A percentile compares a stretch with the other conserved stretches of the same genome.
Evolutionary conservation across 2,329 filamentous ascomycete species (phyloP).

Genomic region (Aspergillus fructus): DNA sequence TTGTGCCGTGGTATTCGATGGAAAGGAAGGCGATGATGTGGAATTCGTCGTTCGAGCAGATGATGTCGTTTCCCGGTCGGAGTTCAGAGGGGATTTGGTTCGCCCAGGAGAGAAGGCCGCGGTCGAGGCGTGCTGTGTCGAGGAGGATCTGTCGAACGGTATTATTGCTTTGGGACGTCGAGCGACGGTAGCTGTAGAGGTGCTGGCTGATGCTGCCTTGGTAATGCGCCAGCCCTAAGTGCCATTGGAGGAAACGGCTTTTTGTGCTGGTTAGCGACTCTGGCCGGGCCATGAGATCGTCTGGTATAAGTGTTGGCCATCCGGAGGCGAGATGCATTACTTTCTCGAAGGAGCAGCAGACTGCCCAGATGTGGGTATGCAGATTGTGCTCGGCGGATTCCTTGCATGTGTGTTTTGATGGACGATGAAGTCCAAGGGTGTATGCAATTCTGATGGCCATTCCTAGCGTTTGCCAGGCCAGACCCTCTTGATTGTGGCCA

Average conservation of each 20-base stretch:
- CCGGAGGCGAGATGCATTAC: slow-evolving; percentile 16
- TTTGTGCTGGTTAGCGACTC: neutral
- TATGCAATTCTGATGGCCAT: slow-evolving; percentile 17
- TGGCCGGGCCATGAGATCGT: slow-evolving; percentile 4
- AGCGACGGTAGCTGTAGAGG: slow-evolving; percentile 9
- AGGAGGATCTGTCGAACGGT: slow-evolving; percentile 14
- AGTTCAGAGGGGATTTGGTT: slow-evolving; percentile 9
- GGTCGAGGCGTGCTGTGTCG: slow-evolving; percentile 16
- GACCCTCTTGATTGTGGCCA: slow-evolving; percentile 13
- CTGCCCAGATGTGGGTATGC: slow-evolving; percentile 8
- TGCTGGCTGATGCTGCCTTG: slow-evolving; percentile 17
- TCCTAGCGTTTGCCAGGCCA: slow-evolving; percentile 17
- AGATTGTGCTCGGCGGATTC: neutral
- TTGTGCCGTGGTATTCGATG: slow-evolving; percentile 14
- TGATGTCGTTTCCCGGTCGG: slow-evolving; percentile 14
- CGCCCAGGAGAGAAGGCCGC: slow-evolving; percentile 8
- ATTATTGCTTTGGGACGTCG: no score
- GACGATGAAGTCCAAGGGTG: slow-evolving; percentile 14
- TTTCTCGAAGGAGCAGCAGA: slow-evolving; percentile 15
- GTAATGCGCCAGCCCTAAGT: slow-evolving; percentile 11
- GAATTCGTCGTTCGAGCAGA: slow-evolving; percentile 6
- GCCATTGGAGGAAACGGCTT: slow-evolving; percentile 10
- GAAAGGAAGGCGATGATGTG: slow-evolving; percentile 12
- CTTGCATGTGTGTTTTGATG: neutral
- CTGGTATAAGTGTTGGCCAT: slow-evolving; percentile 7